A percentile compares a stretch with the other conserved stretches of the same genome.
Conservation (phyloP, 2,329 filamentous ascomycete genomes). For the Calonectria crousiana region DNA sequence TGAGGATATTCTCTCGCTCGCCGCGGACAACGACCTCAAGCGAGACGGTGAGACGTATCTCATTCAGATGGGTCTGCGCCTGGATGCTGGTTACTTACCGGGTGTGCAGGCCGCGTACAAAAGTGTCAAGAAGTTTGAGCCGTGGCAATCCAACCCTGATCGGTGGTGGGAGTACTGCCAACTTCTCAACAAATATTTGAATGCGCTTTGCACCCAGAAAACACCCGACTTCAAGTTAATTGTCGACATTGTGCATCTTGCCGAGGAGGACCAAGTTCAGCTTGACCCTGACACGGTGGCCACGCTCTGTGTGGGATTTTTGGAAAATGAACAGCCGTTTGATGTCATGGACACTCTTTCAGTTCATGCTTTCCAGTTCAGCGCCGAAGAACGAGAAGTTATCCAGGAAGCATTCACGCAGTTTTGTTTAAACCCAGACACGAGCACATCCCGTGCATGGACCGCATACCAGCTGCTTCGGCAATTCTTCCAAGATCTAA, state of each 20-base stretch:
- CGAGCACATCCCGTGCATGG: conserved; percentile 74
- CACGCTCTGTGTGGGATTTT: conserved; percentile 78
- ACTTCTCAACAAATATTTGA: conserved; percentile 78
- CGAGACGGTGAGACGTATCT: conserved; percentile 79
- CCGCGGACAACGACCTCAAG: conserved; percentile 72
- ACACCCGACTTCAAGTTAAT: conserved; percentile 77
- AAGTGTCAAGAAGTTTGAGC: conserved; percentile 47
- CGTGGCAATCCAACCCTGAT: conserved; percentile 58
- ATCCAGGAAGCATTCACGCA: conserved; percentile 75
- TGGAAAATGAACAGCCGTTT: conserved; percentile 80
- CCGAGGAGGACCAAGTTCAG: conserved; percentile 77
- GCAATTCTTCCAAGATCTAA: conserved; percentile 75
- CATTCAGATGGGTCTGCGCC: conserved; percentile 80
- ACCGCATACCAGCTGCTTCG: conserved; percentile 74
- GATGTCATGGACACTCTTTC: conserved; percentile 88
- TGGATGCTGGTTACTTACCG: conserved; percentile 79
- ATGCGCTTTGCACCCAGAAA: conserved; percentile 71
- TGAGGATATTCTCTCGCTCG: conserved; percentile 78
- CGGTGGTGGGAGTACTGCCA: conserved; percentile 65
- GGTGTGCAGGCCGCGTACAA: conserved; percentile 77
- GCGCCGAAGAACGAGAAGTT: conserved; percentile 74
- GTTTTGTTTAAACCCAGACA: conserved; percentile 74
- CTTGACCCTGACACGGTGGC: conserved; percentile 82
- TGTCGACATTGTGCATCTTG: conserved; percentile 77
- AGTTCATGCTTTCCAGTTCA: conserved; percentile 77